Conservation (phyloP, 2,329 filamentous ascomycete genomes). For the Parastagonospora nodorum region DNA sequence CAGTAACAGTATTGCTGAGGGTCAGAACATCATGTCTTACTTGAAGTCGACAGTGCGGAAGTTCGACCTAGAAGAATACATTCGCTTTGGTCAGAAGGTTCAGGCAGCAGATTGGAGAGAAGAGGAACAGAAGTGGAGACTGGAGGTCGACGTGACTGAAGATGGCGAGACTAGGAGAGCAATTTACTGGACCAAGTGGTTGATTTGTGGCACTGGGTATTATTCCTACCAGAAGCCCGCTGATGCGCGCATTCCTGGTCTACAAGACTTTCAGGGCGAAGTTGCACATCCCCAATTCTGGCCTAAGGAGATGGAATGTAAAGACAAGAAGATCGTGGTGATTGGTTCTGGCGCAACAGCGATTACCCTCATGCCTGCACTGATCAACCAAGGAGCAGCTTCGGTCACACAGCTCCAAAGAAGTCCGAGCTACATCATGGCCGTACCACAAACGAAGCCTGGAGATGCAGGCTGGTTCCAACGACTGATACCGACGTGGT, state of each 20-base stretch:
- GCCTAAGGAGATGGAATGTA: slow-evolving; percentile 70
- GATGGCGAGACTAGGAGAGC: slow-evolving; percentile 41
- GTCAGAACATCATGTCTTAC: slow-evolving; percentile 52
- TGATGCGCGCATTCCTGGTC: slow-evolving; percentile 65
- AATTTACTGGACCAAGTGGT: slow-evolving; percentile 52
- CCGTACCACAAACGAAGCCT: slow-evolving; percentile 53
- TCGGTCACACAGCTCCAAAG: slow-evolving; percentile 81
- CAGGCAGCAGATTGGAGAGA: slow-evolving; percentile 52
- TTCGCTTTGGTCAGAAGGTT: slow-evolving; percentile 52
- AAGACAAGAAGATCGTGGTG: slow-evolving; percentile 70
- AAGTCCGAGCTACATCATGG: slow-evolving; percentile 67
- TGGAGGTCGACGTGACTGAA: slow-evolving; percentile 29
- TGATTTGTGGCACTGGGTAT: slow-evolving; percentile 70
- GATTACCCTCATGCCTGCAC: slow-evolving; percentile 73
- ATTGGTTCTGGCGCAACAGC: slow-evolving; percentile 82
- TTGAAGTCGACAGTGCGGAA: slow-evolving; percentile 49
- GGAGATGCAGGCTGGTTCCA: slow-evolving; percentile 43
- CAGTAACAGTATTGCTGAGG: slow-evolving; percentile 52
- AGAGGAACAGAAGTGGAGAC: slow-evolving; percentile 54
- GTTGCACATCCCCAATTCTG: slow-evolving; percentile 77
- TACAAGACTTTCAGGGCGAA: slow-evolving; percentile 67
- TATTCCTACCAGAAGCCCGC: slow-evolving; percentile 73
- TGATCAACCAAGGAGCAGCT: slow-evolving; percentile 65
- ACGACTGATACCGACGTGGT: slow-evolving; percentile 53
- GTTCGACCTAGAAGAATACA: slow-evolving; percentile 54